phyloP scores from a whole-genome alignment of 306 rosid genomes.

The Geum urbanum region DNA sequence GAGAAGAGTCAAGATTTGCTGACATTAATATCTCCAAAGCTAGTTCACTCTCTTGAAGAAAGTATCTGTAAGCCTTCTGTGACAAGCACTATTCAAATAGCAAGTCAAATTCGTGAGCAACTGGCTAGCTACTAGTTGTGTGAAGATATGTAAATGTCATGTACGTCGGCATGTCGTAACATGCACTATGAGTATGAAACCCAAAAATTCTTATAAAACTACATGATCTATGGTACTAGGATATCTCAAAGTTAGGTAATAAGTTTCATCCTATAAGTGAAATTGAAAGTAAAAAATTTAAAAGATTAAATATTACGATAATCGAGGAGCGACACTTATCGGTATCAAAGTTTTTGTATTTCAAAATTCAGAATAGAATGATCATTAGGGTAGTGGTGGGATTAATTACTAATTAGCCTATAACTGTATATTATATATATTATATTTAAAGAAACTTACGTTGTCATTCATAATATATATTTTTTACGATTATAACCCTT shows the following conservation, averaged over 20 bases:
- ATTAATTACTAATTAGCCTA: neutral
- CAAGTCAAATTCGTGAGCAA: neutral
- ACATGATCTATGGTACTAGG: neutral
- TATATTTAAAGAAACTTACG: too few species aligned
- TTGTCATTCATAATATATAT: too few species aligned
- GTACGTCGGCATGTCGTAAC: neutral
- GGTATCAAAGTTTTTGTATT: neutral
- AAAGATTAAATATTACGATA: neutral
- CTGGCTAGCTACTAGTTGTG: neutral
- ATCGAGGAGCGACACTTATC: neutral
- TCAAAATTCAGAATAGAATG: constrained; percentile 3
- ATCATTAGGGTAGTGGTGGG: constrained; percentile 13
- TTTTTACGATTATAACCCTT: too few species aligned
- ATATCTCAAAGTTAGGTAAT: too few species aligned
- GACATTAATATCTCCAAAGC: neutral
- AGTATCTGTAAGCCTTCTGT: neutral
- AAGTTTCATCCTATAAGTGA: neutral
- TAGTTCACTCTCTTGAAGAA: too few species aligned
- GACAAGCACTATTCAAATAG: neutral
- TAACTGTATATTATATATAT: neutral
- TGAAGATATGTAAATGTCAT: neutral
- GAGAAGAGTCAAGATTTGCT: constrained; percentile 31
- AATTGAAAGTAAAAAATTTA: too few species aligned
- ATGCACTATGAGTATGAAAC: neutral
- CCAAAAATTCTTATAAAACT: neutral